Evolutionary conservation across 139 green algal genomes (phyloP), one percentile per base, ranked within the genome.

Genomic region (Gonium pectorale): DNA sequence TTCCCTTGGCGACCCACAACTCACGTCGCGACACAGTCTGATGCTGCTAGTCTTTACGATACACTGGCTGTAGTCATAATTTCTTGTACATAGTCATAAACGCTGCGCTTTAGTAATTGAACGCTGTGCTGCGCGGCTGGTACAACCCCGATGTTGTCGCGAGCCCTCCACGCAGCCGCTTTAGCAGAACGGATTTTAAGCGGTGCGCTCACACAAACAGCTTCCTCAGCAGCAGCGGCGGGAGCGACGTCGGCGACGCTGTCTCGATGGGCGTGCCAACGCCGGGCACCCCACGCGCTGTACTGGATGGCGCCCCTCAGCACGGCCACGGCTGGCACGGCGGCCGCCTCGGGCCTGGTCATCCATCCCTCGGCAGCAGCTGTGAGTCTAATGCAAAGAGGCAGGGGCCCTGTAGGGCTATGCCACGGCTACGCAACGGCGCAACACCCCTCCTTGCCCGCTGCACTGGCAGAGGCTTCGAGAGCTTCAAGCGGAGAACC

Each of bases 401-500:
- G 56, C 56, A 31, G 15, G 21, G 56, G 17, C 56, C 56, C 56
- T 9, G 56, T 64, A 33, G 21, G 21, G 56, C 21, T 21, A 64
- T n/a, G 15, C 19, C 6, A 22, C 52, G 52, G 13, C 52, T 7
- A 7, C 52, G 11, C 26, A 37, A 66, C 27, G 6, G 27, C 29
- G 59, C 59, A 5, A 27, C 33, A 8, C 63, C 33, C 63, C 7
- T 27, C 5, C 31, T 27, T 35, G 17, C 37, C 1, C 66, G 37
- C 6, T 71, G 49, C 37, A 1, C 8, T 40, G 90, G 43, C 81
- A 94, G 87, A 71, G 92, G n/a, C 85, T 96, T 0, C 77, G 86
- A 9, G 86, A 95, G 78, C 78, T 96, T 43, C 66, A 89, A 31
- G 59, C 72, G 44, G 74, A 91, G 66, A 73, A 82, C 6, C 35